These are phyloP conservation scores for Suillus plorans DNA, from an alignment of 768 basidiomycete genomes.

Conservation along the genomic window DNA sequence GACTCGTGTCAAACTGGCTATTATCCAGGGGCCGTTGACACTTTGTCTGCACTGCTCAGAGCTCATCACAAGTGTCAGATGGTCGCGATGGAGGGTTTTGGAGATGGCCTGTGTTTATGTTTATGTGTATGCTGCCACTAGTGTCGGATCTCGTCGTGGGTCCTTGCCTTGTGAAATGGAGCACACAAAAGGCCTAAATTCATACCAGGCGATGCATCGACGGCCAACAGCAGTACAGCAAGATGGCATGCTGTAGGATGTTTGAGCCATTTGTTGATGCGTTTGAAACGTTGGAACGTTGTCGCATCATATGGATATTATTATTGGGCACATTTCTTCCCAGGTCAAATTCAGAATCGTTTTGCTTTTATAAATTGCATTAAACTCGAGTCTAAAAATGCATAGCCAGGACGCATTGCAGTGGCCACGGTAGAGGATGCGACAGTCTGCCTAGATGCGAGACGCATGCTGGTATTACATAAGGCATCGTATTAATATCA, in stretches of 20 bases:
- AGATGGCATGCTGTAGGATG: too few relatives aligned
- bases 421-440: neutral
- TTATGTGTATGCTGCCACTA: too few relatives aligned
- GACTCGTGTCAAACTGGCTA: constrained; percentile 26
- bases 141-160: too few relatives aligned
- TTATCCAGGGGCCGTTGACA: constrained; percentile 28
- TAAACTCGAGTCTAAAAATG: too few relatives aligned
- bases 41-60: constrained; percentile 9
- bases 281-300: too few relatives aligned
- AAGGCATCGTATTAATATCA: neutral
- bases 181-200: too few relatives aligned
- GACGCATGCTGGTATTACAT: too few relatives aligned
- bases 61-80: constrained; percentile 14
- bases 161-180: too few relatives aligned
- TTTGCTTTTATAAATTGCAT: too few relatives aligned
- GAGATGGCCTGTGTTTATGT: constrained; percentile 12
- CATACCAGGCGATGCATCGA: too few relatives aligned
- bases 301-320: neutral
- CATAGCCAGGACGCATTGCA: neutral
- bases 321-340: neutral
- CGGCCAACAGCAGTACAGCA: too few relatives aligned
- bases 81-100: constrained; percentile 26
- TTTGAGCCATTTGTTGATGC: too few relatives aligned
- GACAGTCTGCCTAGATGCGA: neutral
- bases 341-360: neutral